Evolutionary conservation across 2,329 filamentous ascomycete species (phyloP), one percentile per base, ranked within the genome.

Genomic region (Nemania bipapillata): DNA sequence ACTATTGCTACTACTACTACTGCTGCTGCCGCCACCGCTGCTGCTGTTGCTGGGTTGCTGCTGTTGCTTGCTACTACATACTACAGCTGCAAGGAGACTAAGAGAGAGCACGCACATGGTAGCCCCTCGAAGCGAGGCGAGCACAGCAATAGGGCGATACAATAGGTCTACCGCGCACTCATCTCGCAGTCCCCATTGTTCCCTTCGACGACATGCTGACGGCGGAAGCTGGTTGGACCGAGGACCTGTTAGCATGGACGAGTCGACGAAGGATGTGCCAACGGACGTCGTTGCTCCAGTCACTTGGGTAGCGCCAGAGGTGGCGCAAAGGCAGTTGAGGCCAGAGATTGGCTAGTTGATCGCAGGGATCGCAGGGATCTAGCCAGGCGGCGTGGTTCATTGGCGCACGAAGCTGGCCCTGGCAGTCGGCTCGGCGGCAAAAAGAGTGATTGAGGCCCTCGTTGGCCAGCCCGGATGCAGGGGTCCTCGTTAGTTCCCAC

Each of bases 321-420:
- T 66, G 69, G 77, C 74, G 73, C 76, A 77, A 68, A 70, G 83
- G 83, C 83, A 81, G 82, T 63, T 72, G 71, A 57, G 58, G 20
- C 35, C 53, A 63, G 63, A 68, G 72, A 75, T 76, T 77, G 77
- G 74, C 67, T 45, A 22, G 49, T 26, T 24, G 40, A 50, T 59
- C 47, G 55, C 60, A 56, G 30, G 59, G 53, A 64, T 40, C 30
- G 37, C 60, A 56, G 30, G 59, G 53, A 65, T 40, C 40, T 45
- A 37, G 61, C 45, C 49, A 58, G 72, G 71, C 65, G 56, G 65
- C 56, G 70, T n/a, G 74, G 61, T 60, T 77, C 69, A 78, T 79
- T 78, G 77, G 77, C 57, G 70, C 59, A 72, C 72, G 68, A 52
- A 72, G 55, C 60, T 65, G 70, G 73, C 73, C 71, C 76, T 75